Base-by-base conservation (phyloP, 768 basidiomycete genomes). In the Dacryopinax primogenitus region DNA sequence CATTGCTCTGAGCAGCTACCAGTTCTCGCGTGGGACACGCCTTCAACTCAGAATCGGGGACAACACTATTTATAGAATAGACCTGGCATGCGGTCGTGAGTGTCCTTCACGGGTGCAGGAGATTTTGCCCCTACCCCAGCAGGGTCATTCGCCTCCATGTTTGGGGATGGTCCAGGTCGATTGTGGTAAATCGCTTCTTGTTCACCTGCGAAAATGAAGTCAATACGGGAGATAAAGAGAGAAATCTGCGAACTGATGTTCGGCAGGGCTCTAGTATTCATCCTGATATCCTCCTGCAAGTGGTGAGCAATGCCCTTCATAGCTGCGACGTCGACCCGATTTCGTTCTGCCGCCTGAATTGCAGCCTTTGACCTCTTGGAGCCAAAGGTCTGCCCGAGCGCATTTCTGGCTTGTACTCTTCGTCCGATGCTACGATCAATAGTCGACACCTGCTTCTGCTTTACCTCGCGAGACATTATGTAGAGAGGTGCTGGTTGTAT, bases 301-400 rank as follows among this genome's bases (percentile, higher is more conserved):
- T 89, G 86, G 65, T 81, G 82, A 69, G 85, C 85, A 35, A 91
- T 90, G 9, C 84, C 83, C 73, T 89, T 83, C 88, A 96, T 94
- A 1, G 92, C 91, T 66, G 80, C 78, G 21, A 89, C 84, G 76
- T 96, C 92, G 36, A 99, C 86, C 73, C 85, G 86, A 76, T 94
- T 95, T 68, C 95, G 83, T 75, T 94, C 92, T 63, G 82, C 83
- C 2, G 92, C 88, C 63, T 83, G 83, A 71, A 97, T 93, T 32
- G 84, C 85, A 11, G 84, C 83, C 74, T 91, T 88, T 47, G 92
- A 91, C 73, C 96, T 98, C 77, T 92, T 90, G 28, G 93, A 95
- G 23, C 95, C 95, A 68, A 99, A 99, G 0, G 88, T 84, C 73
- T 92, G 87, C 33, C 95, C 93, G 1, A 99, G 82, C n/a, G 83